Conservation (phyloP, 2,329 filamentous ascomycete species). For the Ciborinia camelliae region DNA sequence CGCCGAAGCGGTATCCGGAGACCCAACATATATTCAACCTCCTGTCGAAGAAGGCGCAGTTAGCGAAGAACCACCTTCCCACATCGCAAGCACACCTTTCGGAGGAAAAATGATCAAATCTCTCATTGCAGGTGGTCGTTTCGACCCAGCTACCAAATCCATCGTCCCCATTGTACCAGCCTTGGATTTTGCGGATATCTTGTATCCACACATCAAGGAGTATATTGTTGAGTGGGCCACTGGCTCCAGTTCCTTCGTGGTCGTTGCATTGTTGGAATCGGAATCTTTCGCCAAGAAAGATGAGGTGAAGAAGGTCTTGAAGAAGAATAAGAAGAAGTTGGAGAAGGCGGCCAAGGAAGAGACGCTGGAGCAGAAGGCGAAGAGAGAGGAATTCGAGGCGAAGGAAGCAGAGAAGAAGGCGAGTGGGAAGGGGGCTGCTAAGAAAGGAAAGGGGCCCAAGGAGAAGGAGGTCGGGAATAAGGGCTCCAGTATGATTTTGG, state of each 20-base stretch:
- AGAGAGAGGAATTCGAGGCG: conserved; percentile 45
- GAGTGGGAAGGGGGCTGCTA: conserved; percentile 41
- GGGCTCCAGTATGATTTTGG: conserved; percentile 58
- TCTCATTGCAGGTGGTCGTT: conserved; percentile 84
- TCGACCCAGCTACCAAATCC: conserved; percentile 69
- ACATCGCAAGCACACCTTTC: conserved; percentile 59
- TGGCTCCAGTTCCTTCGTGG: conserved; percentile 79
- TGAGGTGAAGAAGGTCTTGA: conserved; percentile 66
- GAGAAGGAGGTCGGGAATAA: conserved; percentile 54
- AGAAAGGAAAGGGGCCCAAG: conserved; percentile 44
- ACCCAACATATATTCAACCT: conserved; percentile 42
- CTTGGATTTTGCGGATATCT: conserved; percentile 72
- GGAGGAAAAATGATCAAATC: conserved; percentile 86
- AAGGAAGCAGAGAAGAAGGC: conserved; percentile 38
- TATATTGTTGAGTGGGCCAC: conserved; percentile 80
- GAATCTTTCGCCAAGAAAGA: conserved; percentile 63
- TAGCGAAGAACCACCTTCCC: conserved; percentile 36
- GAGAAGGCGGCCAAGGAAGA: conserved; percentile 63
- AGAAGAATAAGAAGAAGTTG: conserved; percentile 68
- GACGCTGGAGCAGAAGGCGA: conserved; percentile 52
- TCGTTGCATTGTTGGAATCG: conserved; percentile 77
- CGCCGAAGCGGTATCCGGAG: conserved; percentile 58
- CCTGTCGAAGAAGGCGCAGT: conserved; percentile 41
- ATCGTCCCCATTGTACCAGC: conserved; percentile 70
- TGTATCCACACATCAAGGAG: conserved; percentile 79